Conservation (phyloP, 2,329 filamentous ascomycete species). For the Dactylellina haptotyla region DNA sequence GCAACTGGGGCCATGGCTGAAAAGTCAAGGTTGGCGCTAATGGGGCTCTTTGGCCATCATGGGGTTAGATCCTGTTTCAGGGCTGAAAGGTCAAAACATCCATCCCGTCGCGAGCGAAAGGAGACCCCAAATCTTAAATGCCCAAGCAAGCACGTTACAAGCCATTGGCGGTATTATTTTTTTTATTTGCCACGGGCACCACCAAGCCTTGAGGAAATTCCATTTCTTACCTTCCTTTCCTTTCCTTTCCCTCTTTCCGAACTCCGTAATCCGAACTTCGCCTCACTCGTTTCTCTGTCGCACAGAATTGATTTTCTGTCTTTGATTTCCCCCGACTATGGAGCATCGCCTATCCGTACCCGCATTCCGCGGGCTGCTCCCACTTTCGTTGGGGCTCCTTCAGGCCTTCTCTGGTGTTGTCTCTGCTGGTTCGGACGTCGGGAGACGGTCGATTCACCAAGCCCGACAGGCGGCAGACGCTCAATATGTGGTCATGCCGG, state of each 20-base stretch:
- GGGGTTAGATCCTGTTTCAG: too few relatives aligned
- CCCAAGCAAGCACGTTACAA: too few relatives aligned
- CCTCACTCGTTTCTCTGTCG: not conserved
- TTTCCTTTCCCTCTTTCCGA: not conserved
- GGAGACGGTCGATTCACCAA: not conserved
- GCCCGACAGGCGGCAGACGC: not conserved
- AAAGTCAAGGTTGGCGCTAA: too few relatives aligned
- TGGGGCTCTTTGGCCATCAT: too few relatives aligned
- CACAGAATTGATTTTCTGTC: not conserved
- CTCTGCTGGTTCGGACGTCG: not conserved
- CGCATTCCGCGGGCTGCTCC: not conserved
- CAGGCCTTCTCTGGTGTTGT: not conserved
- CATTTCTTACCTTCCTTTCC: not conserved
- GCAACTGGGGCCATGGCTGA: too few relatives aligned
- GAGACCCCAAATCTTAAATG: too few relatives aligned
- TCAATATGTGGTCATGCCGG: conserved; percentile 11
- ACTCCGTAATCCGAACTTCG: not conserved
- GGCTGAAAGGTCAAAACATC: too few relatives aligned
- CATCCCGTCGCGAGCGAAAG: too few relatives aligned
- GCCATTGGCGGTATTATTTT: too few relatives aligned
- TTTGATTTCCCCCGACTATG: not conserved
- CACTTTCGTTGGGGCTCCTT: not conserved
- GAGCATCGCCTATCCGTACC: not conserved
- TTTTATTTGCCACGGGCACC: too few relatives aligned
- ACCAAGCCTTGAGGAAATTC: too few relatives aligned